A percentile compares a stretch with the other conserved stretches of the same genome.
phyloP scores from a whole-genome alignment of 306 rosid species.

The Inga oerstediana region DNA sequence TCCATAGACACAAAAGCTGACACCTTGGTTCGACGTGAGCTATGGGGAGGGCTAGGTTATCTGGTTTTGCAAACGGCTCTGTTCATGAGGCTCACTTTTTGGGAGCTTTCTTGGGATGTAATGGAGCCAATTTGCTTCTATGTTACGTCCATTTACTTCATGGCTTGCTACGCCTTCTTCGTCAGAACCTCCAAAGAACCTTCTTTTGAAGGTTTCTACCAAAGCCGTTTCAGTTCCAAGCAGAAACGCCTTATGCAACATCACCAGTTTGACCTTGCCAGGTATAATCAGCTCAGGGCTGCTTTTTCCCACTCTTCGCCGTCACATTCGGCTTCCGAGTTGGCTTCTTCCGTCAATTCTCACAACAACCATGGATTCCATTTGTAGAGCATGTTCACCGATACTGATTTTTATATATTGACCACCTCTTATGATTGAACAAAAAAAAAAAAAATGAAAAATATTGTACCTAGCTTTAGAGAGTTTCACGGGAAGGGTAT shows the following conservation, averaged over 20 bases:
- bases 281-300: constrained; percentile 56
- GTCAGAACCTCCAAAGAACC: constrained; percentile 79
- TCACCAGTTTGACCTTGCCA: constrained; percentile 53
- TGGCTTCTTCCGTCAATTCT: constrained; percentile 3
- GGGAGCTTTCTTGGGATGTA: constrained; percentile 94
- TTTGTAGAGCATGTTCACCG: background rate
- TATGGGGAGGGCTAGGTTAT: constrained; percentile 64
- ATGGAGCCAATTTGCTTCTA: constrained; percentile 92
- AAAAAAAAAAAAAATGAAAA: background rate
- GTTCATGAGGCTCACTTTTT: constrained; percentile 83
- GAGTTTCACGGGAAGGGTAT: background rate
- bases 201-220: constrained; percentile 72
- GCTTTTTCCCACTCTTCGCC: constrained; percentile 29
- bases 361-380: background rate
- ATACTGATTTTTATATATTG: background rate
- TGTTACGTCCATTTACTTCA: constrained; percentile 70
- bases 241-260: constrained; percentile 66
- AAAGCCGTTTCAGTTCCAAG: constrained; percentile 58
- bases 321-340: background rate
- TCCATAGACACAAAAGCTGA: constrained; percentile 56
- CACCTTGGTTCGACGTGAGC: constrained; percentile 69
- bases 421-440: background rate
- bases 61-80: constrained; percentile 58
- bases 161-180: constrained; percentile 73
- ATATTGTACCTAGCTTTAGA: background rate